phyloP scores from a whole-genome alignment of 139 green algal genomes.

The Limnomonas spitsbergensis region DNA sequence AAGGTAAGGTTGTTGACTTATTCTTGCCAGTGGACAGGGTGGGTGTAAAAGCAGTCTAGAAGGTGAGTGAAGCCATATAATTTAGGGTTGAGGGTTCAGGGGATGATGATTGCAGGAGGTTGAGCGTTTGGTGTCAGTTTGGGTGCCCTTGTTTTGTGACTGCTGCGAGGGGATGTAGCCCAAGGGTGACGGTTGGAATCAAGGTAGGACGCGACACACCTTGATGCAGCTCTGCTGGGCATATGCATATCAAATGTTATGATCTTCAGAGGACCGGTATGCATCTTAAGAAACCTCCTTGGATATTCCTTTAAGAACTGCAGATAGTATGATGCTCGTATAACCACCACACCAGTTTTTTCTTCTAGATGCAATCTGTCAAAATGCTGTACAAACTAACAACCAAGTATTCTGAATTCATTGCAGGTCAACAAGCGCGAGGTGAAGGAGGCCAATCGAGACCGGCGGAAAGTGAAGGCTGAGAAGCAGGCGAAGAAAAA shows the following conservation, averaged over 20 bases:
- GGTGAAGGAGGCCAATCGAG: constrained; percentile 85
- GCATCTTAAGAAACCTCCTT: background rate
- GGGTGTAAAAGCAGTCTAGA: background rate
- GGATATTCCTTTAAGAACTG: too few species aligned
- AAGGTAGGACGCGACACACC: background rate
- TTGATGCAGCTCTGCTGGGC: too few species aligned
- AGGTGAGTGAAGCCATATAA: too few species aligned
- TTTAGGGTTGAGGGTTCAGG: background rate
- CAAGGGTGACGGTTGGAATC: background rate
- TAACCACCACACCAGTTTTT: too few species aligned
- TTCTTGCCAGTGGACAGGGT: background rate
- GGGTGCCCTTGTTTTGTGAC: too few species aligned
- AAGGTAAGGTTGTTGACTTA: background rate
- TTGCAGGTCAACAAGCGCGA: constrained; percentile 68
- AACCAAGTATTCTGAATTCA: constrained; percentile 7
- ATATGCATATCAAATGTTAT: background rate
- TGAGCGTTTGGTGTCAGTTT: background rate
- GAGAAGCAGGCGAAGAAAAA: constrained; percentile 93
- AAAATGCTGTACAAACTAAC: background rate
- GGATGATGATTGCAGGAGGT: background rate
- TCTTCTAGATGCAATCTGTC: too few species aligned
- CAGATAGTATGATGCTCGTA: background rate
- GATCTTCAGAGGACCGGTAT: too few species aligned
- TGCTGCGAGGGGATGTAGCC: constrained; percentile 1
- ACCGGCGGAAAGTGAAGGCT: constrained; percentile 87